phyloP scores from a whole-genome alignment of 2,329 filamentous ascomycete species.

The Pseudogymnoascus sp. region DNA sequence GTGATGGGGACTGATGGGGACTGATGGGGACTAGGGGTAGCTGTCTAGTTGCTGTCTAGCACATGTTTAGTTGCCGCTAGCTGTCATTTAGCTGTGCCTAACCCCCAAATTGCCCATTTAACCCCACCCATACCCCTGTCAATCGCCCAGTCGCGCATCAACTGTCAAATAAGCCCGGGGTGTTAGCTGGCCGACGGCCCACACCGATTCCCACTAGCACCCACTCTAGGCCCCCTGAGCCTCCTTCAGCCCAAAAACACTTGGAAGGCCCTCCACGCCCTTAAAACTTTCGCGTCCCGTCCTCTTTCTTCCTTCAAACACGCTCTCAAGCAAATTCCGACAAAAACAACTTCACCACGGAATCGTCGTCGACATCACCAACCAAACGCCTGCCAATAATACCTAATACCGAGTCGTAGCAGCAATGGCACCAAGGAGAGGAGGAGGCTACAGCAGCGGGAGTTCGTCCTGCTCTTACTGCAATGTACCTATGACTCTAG shows the following conservation, averaged over 20 bases:
- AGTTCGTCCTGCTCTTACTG: neutral
- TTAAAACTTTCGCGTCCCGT: neutral
- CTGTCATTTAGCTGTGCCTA: neutral
- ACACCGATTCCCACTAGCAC: neutral
- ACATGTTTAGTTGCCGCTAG: neutral
- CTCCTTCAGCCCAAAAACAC: neutral
- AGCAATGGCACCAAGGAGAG: neutral
- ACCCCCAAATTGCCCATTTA: neutral
- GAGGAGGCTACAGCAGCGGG: neutral
- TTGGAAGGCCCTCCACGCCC: neutral
- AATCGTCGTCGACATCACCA: neutral
- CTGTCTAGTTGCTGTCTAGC: neutral
- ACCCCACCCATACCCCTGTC: neutral
- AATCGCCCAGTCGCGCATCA: neutral
- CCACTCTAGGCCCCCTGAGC: neutral
- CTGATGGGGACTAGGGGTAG: neutral
- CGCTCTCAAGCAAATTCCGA: neutral
- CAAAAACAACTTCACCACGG: neutral
- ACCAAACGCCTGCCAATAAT: neutral
- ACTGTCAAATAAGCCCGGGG: slow-evolving; percentile 3
- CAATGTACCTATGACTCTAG: neutral
- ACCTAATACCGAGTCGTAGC: neutral
- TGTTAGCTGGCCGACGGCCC: neutral
- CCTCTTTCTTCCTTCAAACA: neutral
- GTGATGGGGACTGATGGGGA: neutral